Evolutionary conservation across 495 filamentous ascomycete genomes (phyloP), one percentile per base, ranked within the genome.

Genomic region (Clavariopsis aquatica): DNA sequence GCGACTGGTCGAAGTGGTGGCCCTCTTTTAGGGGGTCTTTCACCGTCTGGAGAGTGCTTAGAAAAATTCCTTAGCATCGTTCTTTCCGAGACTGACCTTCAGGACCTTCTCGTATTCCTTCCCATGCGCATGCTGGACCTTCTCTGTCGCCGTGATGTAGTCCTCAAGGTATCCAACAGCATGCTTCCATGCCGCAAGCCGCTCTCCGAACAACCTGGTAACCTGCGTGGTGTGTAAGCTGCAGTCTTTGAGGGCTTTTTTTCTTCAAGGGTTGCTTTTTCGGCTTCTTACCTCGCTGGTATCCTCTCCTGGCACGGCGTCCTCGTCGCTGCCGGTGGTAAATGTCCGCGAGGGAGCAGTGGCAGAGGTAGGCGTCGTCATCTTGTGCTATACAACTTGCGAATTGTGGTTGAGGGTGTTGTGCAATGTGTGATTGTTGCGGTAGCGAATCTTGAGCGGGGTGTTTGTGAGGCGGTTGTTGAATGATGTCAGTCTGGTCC

Each of bases 91-190:
- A 60, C 76, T 26, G 54, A 91, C 89, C 85, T 97, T 98, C 68
- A 97, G 76, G 26, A 96, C 86, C 77, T 89, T 93, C 82, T 97
- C 92, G 70, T 96, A 94, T 73, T 98, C 94, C 80, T 97, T 98
- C 28, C 90, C 86, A 64, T 96, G 86, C 15, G 84, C 82, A 75
- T 86, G 90, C 66, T 96, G 84, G 41, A 90, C 78, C 80, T 92
- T 96, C 73, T 96, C 91, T 23, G 89, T 90, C 12, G 87, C 85
- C 41, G 78, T 75, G 64, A 98, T 83, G 73, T 97, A 98, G 53
- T 93, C 89, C 75, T 97, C 92, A 27, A 98, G 78, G 73, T 96
- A 93, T 56, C 79, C 89, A 57, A 91, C 89, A 64, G 91, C 90
- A 74, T 98, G 95, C 72, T 97, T 98, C 89, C 91, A 98, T 34